phyloP scores from a whole-genome alignment of 2,329 filamentous ascomycete species.

The Tolypocladium ophioglossoides region DNA sequence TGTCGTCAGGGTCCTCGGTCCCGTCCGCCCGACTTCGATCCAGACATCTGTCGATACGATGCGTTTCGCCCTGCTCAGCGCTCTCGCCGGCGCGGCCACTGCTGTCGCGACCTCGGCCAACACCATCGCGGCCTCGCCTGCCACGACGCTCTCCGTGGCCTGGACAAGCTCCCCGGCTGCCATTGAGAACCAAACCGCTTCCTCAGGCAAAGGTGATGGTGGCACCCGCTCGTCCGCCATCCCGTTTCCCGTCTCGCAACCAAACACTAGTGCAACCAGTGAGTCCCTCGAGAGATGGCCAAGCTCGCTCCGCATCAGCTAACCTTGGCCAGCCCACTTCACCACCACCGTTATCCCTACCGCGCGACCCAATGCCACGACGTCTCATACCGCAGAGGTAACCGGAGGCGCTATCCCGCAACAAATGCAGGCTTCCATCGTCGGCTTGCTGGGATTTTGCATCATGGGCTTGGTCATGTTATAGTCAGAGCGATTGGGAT shows the following conservation, averaged over 20 bases:
- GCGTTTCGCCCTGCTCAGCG: constrained; percentile 8
- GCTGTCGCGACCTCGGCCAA: constrained; percentile 7
- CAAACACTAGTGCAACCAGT: background rate
- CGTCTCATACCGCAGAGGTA: constrained; percentile 13
- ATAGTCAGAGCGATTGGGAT: constrained; percentile 7
- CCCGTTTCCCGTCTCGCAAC: background rate
- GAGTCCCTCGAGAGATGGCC: background rate
- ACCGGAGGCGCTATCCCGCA: constrained; percentile 21
- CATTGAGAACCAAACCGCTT: background rate
- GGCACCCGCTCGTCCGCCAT: background rate
- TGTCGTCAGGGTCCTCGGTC: background rate
- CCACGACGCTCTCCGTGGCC: background rate
- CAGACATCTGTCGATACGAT: constrained; percentile 4
- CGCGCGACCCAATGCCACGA: constrained; percentile 15
- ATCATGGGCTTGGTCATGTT: constrained; percentile 25
- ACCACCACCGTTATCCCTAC: constrained; percentile 3
- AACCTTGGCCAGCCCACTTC: constrained; percentile 4
- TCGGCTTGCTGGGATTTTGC: constrained; percentile 24
- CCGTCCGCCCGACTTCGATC: background rate
- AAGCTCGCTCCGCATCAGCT: background rate
- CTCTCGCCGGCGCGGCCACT: constrained; percentile 5
- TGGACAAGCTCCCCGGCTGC: background rate
- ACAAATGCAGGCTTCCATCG: constrained; percentile 22
- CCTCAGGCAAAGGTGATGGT: background rate
- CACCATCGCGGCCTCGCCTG: constrained; percentile 3